phyloP scores from a whole-genome alignment of 2,329 filamentous ascomycete species.

The Colletotrichum plurivorum region DNA sequence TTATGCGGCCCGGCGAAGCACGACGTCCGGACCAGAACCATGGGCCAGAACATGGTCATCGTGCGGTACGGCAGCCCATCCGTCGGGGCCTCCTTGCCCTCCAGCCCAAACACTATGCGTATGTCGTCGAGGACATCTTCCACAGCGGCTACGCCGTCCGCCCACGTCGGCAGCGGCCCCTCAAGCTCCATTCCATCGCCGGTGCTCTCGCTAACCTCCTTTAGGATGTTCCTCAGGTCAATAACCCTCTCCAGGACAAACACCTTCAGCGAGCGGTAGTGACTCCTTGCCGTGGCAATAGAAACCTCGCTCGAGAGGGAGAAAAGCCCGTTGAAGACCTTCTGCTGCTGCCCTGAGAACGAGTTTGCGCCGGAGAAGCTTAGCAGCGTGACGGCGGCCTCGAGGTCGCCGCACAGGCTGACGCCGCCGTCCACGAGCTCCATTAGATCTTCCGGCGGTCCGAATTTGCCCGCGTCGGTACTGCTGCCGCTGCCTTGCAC shows the following conservation, averaged over 20 bases:
- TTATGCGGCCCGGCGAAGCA: conserved; percentile 25
- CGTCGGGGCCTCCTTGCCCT: conserved; percentile 12
- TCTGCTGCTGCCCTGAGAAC: neutral
- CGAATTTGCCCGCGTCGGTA: neutral
- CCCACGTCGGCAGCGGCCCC: conserved; percentile 3
- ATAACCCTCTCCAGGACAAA: conserved; percentile 21
- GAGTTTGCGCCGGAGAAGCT: conserved; percentile 6
- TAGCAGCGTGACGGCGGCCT: conserved; percentile 2
- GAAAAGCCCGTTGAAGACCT: conserved; percentile 26
- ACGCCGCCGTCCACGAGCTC: conserved; percentile 6
- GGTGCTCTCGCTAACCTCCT: neutral
- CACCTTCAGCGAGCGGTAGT: conserved; percentile 24
- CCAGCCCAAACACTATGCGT: conserved; percentile 23
- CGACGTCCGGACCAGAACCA: conserved; percentile 30
- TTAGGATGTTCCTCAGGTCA: conserved; percentile 1
- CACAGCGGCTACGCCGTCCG: conserved; percentile 2
- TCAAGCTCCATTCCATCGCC: neutral
- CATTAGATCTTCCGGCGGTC: neutral
- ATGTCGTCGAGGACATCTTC: conserved; percentile 29
- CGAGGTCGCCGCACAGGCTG: neutral
- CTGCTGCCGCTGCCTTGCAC: neutral
- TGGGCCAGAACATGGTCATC: conserved; percentile 37
- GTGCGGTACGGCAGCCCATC: conserved; percentile 29
- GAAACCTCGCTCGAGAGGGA: neutral
- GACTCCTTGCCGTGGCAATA: conserved; percentile 1